Base-by-base conservation (phyloP, 2,329 filamentous ascomycete species). In the Ceratocystis albifundus region DNA sequence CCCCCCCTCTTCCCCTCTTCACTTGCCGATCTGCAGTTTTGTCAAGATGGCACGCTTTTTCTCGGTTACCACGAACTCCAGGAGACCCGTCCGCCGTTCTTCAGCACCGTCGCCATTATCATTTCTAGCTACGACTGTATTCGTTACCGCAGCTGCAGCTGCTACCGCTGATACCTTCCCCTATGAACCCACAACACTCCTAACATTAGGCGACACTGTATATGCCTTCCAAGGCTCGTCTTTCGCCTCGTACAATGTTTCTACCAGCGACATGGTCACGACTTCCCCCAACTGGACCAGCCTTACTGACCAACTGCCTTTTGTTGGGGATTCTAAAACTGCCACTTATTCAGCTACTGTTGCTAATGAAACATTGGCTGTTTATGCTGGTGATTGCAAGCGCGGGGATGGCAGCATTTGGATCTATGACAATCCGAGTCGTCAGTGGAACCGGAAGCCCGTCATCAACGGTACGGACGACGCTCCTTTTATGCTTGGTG, bases 371-470 rank as follows among this genome's bases (percentile, higher is more conserved):
- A 83, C 86, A 10, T 80, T 96, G 32, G 82, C 85, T 2, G 85
- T 94, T 1, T 88, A 90, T 66, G 80, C 86, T 0, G 92, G 93
- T 1, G 80, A 87, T 69, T 96, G 93, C 72, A 76, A 81, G 0
- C 75, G 80, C 1, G 77, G 76, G 3, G 76, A 75, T 46, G 80
- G 83, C 12, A 75, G 80, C 44, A 72, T 95, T 66, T 96, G 90
- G 90, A 83, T 78, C 25, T 92, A 87, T 70, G 78, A 77, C 7
- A 78, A 82, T 1, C 75, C 78, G 12, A 71, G 73, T 7, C 73
- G 75, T 17, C 77, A 61, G 20, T 68, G 66, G 66, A 59, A 57
- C 28, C 66, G 66, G 50, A 68, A 68, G 28, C 55, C 66, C 8
- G 66, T 68, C 25, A 30, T 69, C 25, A 68, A 70, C 25, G 67